Evolutionary conservation across 768 basidiomycete genomes (phyloP), one percentile per base, ranked within the genome.

Genomic region (Imleria badia): DNA sequence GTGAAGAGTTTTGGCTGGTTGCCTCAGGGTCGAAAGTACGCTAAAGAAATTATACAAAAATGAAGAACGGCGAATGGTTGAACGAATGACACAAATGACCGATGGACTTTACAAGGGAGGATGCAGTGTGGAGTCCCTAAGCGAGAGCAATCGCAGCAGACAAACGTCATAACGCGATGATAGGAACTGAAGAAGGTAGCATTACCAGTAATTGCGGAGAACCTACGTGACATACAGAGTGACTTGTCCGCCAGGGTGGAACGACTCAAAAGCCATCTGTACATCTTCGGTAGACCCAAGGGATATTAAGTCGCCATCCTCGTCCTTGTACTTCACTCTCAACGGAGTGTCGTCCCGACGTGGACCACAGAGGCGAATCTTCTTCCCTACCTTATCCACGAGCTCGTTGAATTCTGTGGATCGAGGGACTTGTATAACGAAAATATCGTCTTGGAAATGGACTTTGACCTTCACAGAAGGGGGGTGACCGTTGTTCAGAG

Each of bases 371-470:
- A 95, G 78, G 30, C 92, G 82, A 62, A 98, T 95, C 82, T 98
- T 98, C 75, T 86, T 85, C 33, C 89, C 87, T 2, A 98, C 92
- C 68, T 87, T 89, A 70, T 94, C 89, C 48, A 95, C 88, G 48
- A 98, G 78, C 41, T 94, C 90, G 48, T 75, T 78, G 71, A 87
- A 95, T 68, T 89, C 85, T 33, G 91, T 91, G 57, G 77, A 73
- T 57, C 87, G 81, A 40, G 90, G 81, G 23, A 96, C 92, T 72
- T 93, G 89, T 54, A 98, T 91, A 58, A 96, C 89, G 67, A 98
- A 98, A 43, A 97, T 89, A 68, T 97, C 94, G 63, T 95, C 91
- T 64, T 92, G 86, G 76, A 89, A 98, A 70, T 91, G 90, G 49
- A 98, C 93, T 73, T 96, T 96, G 67, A 98, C 86, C 68, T 94